Percentiles rank a stretch among this genome's conserved stretches.
Conservation (phyloP, 805 yeast species). For the Saccharomycopsis capsularis region DNA sequence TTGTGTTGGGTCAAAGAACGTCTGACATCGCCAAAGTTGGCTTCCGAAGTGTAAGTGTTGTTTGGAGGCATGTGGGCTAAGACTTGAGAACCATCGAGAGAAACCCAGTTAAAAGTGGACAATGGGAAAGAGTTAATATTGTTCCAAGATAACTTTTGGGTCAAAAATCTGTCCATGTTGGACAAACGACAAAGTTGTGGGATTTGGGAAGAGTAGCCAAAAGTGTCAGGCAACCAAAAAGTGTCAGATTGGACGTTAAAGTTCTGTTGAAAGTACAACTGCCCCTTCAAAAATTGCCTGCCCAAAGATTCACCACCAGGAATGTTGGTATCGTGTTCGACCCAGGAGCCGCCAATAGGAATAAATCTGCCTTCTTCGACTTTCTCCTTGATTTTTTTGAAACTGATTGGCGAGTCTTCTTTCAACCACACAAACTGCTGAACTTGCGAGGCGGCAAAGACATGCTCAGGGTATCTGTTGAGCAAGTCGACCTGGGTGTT, state of each 20-base stretch:
- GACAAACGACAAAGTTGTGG: conserved; percentile 90
- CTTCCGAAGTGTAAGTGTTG: conserved; percentile 89
- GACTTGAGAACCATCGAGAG: conserved; percentile 88
- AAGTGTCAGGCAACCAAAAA: conserved; percentile 96
- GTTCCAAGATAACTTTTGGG: conserved; percentile 96
- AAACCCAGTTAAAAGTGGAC: conserved; percentile 91
- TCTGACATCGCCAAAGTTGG: conserved; percentile 87
- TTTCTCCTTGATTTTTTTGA: conserved; percentile 47
- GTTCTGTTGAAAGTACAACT: conserved; percentile 69
- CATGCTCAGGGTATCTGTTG: conserved; percentile 86
- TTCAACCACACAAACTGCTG: conserved; percentile 93
- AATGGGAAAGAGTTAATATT: conserved; percentile 88
- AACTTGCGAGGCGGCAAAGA: conserved; percentile 91
- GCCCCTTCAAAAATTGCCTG: conserved; percentile 87
- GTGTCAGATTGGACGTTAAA: conserved; percentile 71
- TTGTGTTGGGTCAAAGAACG: conserved; percentile 78
- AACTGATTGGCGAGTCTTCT: conserved; percentile 79
- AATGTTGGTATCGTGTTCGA: conserved; percentile 91
- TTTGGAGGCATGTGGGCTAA: conserved; percentile 98
- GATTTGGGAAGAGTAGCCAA: conserved; percentile 91
- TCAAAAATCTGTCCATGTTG: conserved; percentile 75
- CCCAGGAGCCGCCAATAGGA: conserved; percentile 97
- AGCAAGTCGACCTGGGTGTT: conserved; percentile 81
- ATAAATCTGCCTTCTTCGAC: conserved; percentile 68
- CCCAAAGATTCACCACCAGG: conserved; percentile 91